Evolutionary conservation across 495 filamentous ascomycete species (phyloP).

Genomic region (Cryomyces antarcticus): DNA sequence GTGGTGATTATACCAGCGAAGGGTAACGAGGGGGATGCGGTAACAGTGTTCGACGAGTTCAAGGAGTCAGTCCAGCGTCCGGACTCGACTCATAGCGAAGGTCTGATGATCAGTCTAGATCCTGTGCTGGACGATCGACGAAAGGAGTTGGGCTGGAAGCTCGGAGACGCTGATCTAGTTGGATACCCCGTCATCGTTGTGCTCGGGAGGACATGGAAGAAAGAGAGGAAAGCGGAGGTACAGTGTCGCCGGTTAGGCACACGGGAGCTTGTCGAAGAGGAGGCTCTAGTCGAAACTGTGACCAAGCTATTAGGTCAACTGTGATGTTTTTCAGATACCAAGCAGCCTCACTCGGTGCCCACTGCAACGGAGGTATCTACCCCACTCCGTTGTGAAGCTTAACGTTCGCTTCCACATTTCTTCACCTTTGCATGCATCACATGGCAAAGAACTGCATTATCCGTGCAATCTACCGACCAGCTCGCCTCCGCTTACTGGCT

Average conservation of each 20-base stretch:
- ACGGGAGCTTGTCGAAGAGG: not conserved
- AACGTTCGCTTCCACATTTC: too few relatives aligned
- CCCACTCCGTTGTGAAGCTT: too few relatives aligned
- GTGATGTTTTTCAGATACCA: not conserved
- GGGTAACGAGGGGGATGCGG: constrained; percentile 27
- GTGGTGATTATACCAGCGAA: constrained; percentile 43
- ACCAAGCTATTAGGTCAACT: not conserved
- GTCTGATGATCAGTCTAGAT: constrained; percentile 20
- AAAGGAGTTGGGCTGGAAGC: constrained; percentile 55
- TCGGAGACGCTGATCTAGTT: constrained; percentile 72
- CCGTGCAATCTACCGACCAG: too few relatives aligned
- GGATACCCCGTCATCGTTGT: constrained; percentile 72
- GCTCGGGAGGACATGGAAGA: constrained; percentile 54
- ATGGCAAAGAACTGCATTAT: too few relatives aligned
- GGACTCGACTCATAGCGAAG: constrained; percentile 1
- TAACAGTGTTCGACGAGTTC: constrained; percentile 38
- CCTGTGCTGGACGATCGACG: constrained; percentile 60
- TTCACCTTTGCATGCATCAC: too few relatives aligned
- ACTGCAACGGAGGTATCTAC: too few relatives aligned
- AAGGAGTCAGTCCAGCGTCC: not conserved
- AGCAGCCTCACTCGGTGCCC: too few relatives aligned
- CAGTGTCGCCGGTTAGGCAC: constrained; percentile 46
- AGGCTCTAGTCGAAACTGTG: not conserved
- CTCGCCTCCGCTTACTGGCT: too few relatives aligned
- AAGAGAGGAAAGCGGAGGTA: constrained; percentile 44